These are phyloP conservation scores for Rosa chinensis DNA, from an alignment of 306 rosid species.

Conservation along the genomic window DNA sequence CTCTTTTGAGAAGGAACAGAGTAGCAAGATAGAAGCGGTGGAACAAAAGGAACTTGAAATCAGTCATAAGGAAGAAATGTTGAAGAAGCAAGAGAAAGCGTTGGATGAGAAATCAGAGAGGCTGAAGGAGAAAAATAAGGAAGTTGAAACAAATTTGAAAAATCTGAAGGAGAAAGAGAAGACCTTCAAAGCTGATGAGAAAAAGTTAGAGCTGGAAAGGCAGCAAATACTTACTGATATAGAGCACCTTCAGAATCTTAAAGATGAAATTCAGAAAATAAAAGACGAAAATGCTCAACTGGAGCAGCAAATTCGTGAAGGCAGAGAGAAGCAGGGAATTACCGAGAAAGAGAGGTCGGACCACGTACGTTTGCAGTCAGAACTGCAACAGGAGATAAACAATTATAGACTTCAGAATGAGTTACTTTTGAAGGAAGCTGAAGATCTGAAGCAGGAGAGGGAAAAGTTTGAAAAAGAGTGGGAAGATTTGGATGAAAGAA, in stretches of 20 bases:
- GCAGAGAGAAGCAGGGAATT: conserved; percentile 54
- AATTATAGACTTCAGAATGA: conserved; percentile 60
- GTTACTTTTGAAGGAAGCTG: conserved; percentile 53
- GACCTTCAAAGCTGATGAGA: conserved; percentile 54
- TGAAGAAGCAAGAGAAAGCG: conserved; percentile 64
- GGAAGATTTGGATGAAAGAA: conserved; percentile 79
- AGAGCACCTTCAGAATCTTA: conserved; percentile 49
- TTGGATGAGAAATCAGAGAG: conserved; percentile 72
- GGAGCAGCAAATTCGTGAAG: conserved; percentile 56
- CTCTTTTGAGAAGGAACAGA: conserved; percentile 52
- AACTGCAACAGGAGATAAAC: conserved; percentile 73
- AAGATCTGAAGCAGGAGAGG: conserved; percentile 70
- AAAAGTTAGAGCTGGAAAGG: conserved; percentile 64
- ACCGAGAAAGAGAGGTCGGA: conserved; percentile 69
- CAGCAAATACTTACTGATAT: conserved; percentile 56
- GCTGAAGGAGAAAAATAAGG: conserved; percentile 70
- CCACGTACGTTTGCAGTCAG: conserved; percentile 60
- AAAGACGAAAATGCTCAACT: conserved; percentile 56
- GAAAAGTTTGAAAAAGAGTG: conserved; percentile 82
- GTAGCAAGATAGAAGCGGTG: conserved; percentile 41
- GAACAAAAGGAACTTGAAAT: conserved; percentile 64
- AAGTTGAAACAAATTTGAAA: conserved; percentile 55
- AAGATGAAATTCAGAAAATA: conserved; percentile 52
- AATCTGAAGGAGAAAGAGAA: conserved; percentile 64
- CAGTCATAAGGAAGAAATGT: conserved; percentile 65